Conservation (phyloP, 2,329 filamentous ascomycete genomes). For the Fusarium nanum region DNA sequence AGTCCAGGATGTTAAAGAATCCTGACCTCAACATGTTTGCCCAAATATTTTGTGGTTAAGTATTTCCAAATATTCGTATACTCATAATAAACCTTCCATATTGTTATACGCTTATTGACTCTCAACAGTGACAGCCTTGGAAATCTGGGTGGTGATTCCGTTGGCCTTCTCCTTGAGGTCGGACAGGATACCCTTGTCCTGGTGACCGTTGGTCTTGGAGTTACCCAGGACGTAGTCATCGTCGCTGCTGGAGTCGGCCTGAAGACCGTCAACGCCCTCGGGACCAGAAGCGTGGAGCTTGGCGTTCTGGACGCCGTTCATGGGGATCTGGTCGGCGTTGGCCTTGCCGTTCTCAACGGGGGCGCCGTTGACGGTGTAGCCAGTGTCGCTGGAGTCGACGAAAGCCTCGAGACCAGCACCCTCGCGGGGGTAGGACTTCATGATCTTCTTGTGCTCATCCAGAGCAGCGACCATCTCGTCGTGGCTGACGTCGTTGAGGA, state of each 20-base stretch:
- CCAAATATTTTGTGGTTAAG: neutral
- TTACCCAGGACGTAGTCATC: constrained; percentile 24
- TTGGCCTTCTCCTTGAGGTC: constrained; percentile 36
- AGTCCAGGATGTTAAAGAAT: neutral
- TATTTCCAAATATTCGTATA: constrained; percentile 1
- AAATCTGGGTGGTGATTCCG: constrained; percentile 15
- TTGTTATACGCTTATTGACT: constrained; percentile 1
- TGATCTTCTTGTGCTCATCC: constrained; percentile 70
- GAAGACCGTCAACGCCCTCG: constrained; percentile 37
- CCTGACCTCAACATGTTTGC: neutral
- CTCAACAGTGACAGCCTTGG: constrained; percentile 30
- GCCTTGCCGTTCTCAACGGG: constrained; percentile 35
- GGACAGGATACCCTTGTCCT: constrained; percentile 15
- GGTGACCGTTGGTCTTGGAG: constrained; percentile 8
- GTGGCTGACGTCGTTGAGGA: constrained; percentile 73
- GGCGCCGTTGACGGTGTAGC: constrained; percentile 58
- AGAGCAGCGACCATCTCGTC: constrained; percentile 72
- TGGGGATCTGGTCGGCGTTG: neutral
- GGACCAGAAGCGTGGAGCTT: constrained; percentile 33
- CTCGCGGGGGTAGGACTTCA: constrained; percentile 70
- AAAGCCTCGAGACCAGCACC: constrained; percentile 76
- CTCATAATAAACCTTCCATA: constrained; percentile 1
- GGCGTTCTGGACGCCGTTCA: constrained; percentile 28
- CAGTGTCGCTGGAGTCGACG: constrained; percentile 76
- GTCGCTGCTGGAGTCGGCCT: constrained; percentile 23